phyloP scores from a whole-genome alignment of 305 asterid genomes.

The Solanum hybrid region DNA sequence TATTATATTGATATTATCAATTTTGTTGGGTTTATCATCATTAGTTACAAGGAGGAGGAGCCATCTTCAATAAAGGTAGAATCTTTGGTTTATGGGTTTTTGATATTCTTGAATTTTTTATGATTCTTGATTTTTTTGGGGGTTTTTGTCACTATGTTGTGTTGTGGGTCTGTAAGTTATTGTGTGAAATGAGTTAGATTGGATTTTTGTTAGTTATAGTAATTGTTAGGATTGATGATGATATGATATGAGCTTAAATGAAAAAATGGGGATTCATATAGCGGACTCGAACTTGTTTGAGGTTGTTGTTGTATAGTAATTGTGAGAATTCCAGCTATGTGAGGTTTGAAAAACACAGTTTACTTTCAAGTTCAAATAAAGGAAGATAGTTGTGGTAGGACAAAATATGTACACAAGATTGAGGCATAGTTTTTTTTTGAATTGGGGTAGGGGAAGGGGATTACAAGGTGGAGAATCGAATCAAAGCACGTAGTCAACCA shows the following conservation, averaged over 20 bases:
- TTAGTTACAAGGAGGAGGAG: constrained; percentile 1
- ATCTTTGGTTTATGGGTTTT: background rate
- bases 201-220: background rate
- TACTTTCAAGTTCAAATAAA: background rate
- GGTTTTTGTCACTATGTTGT: background rate
- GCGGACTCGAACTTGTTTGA: background rate
- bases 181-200: background rate
- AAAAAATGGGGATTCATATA: background rate
- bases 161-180: background rate
- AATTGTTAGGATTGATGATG: background rate
- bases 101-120: background rate
- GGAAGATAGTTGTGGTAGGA: background rate
- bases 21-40: background rate
- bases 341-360: background rate
- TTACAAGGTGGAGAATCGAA: background rate
- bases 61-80: background rate
- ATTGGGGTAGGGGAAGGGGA: background rate
- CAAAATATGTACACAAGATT: background rate
- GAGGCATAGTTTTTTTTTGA: background rate
- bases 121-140: background rate
- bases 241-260: background rate
- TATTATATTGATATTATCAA: background rate
- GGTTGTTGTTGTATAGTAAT: background rate
- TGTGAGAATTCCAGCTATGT: background rate
- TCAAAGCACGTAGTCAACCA: background rate